These are phyloP conservation scores for Hyaloperonospora arabidopsidis DNA, from an alignment of 352 stramenopile genomes.

Conservation along the genomic window DNA sequence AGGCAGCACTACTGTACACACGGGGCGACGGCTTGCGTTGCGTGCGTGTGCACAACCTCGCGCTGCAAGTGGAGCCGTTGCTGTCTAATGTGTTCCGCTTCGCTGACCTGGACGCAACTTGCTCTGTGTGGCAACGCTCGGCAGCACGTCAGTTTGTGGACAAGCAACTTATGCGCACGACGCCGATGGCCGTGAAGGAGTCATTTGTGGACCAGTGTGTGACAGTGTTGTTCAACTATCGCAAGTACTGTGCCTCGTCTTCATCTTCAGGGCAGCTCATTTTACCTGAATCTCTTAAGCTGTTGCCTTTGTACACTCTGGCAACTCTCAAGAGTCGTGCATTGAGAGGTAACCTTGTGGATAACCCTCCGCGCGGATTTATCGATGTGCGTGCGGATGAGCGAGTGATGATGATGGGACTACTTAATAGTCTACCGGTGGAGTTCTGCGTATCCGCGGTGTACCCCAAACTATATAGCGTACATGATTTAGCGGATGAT, in stretches of 20 bases:
- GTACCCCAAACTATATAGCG: slow-evolving; percentile 83
- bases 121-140: slow-evolving; percentile 76
- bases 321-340: slow-evolving; percentile 82
- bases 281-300: slow-evolving; percentile 86
- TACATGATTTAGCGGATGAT: slow-evolving; percentile 79
- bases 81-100: slow-evolving; percentile 86
- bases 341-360: slow-evolving; percentile 76
- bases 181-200: slow-evolving; percentile 64
- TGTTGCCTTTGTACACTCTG: slow-evolving; percentile 86
- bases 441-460: slow-evolving; percentile 81
- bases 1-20: slow-evolving; percentile 86
- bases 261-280: slow-evolving; percentile 88
- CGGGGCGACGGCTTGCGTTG: slow-evolving; percentile 74
- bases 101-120: slow-evolving; percentile 82
- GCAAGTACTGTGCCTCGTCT: slow-evolving; percentile 86
- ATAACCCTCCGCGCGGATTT: slow-evolving; percentile 68
- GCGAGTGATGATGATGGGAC: slow-evolving; percentile 79
- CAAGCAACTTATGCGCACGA: slow-evolving; percentile 76
- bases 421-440: slow-evolving; percentile 70
- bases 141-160: slow-evolving; percentile 74
- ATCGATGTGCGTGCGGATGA: slow-evolving; percentile 83
- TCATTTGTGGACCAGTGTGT: slow-evolving; percentile 80
- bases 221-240: slow-evolving; percentile 86
- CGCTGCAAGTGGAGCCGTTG: slow-evolving; percentile 63
- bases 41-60: slow-evolving; percentile 88